Evolutionary conservation across 2,329 filamentous ascomycete genomes (phyloP).

Genomic region (Sarocladium brachiariae): DNA sequence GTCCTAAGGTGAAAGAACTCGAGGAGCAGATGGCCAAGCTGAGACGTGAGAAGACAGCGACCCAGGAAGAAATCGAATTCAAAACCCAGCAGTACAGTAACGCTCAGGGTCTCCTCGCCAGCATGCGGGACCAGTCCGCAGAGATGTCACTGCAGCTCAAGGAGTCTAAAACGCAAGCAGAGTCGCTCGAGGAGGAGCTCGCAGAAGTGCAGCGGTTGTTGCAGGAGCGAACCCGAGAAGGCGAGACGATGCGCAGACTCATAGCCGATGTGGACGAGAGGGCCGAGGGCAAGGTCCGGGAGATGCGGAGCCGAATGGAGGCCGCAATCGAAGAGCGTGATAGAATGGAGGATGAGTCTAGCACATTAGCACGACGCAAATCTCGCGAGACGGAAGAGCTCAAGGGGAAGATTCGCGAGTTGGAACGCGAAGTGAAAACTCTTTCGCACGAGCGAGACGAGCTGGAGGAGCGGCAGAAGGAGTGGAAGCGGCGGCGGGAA

Average conservation of each 20-base stretch:
- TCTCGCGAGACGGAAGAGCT: conserved; percentile 83
- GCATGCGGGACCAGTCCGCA: conserved; percentile 86
- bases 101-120: conserved; percentile 77
- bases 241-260: conserved; percentile 87
- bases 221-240: conserved; percentile 81
- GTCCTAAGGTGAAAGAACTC: conserved; percentile 54
- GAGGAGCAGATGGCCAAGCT: conserved; percentile 68
- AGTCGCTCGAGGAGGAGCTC: conserved; percentile 87
- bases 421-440: conserved; percentile 68
- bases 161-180: conserved; percentile 73
- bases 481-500: conserved; percentile 66
- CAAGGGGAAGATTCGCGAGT: conserved; percentile 68
- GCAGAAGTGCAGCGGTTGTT: conserved; percentile 81
- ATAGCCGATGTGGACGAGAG: conserved; percentile 80
- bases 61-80: conserved; percentile 75
- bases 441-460: conserved; percentile 72
- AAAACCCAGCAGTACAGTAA: conserved; percentile 81
- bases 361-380: conserved; percentile 65
- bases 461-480: conserved; percentile 64
- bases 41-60: conserved; percentile 56
- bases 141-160: conserved; percentile 90
- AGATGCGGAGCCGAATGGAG: conserved; percentile 86
- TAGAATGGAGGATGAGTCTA: conserved; percentile 83
- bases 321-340: conserved; percentile 90
- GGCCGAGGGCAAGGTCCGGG: conserved; percentile 73